Evolutionary conservation across 2,329 filamentous ascomycete species (phyloP).

Genomic region (Cytospora schulzeri): DNA sequence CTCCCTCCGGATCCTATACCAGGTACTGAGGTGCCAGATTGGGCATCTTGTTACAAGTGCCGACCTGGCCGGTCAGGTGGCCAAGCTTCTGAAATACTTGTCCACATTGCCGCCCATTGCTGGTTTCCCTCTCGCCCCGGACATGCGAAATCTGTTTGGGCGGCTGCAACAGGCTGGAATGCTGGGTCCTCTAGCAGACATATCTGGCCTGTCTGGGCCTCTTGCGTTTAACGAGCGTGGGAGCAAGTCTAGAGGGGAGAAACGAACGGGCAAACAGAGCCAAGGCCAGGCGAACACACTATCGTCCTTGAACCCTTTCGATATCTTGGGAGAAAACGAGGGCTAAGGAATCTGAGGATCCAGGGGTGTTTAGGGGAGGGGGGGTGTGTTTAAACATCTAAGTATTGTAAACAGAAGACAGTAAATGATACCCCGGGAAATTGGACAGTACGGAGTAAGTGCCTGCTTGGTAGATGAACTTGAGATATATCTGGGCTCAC

Average conservation of each 20-base stretch:
- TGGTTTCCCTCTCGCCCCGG: constrained; percentile 9
- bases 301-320: constrained; percentile 17
- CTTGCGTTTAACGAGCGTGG: not conserved
- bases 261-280: not conserved
- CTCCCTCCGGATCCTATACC: constrained; percentile 59
- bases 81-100: constrained; percentile 9
- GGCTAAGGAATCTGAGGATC: not conserved
- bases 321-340: not conserved
- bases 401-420: not conserved
- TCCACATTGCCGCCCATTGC: constrained; percentile 21
- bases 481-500: too few relatives aligned
- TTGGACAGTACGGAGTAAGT: too few relatives aligned
- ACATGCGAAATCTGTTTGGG: constrained; percentile 9
- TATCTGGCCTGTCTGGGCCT: not conserved
- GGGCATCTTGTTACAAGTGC: not conserved
- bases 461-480: too few relatives aligned
- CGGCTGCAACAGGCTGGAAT: not conserved
- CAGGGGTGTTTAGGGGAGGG: too few relatives aligned
- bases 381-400: not conserved
- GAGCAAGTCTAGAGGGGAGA: not conserved
- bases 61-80: not conserved
- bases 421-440: not conserved
- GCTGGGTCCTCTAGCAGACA: constrained; percentile 1
- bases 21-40: constrained; percentile 42
- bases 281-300: not conserved